Evolutionary conservation across 345 rosid species (phyloP), one percentile per base, ranked within the genome.

Genomic region (Syzygium aqueum): DNA sequence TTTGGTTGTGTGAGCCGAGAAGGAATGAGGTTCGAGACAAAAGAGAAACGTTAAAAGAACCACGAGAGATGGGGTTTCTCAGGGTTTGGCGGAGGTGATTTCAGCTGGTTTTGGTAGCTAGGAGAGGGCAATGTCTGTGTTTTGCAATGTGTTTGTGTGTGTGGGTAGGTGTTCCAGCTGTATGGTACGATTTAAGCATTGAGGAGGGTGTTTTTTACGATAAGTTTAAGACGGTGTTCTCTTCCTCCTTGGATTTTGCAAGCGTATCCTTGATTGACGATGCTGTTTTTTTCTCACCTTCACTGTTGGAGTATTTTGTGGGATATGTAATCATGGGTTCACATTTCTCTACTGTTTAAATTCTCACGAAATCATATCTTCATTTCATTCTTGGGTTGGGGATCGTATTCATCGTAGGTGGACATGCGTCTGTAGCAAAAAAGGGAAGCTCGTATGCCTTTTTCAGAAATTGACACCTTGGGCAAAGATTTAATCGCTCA

Each of bases 101-200:
- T 87, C 52, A 88, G 87, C 85, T 88, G 82, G 85, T 85, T 86
- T 85, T 50, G 87, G 86, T 59, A 27, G 57, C 52, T 86, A 63
- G 84, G 85, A 67, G 85, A 65, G 53, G 59, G 85, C 77, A 84
- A 73, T 87, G 65, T 16, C 78, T 11, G 65, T 59, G 51, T 50
- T 54, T 21, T 85, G 73, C 61, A 77, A 61, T 33, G 23, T 65
- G 78, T 3, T 22, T 30, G 40, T 4, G 78, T 16, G 43, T 37
- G 88, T 73, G 90, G 43, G 88, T 77, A 85, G 89, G 77, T 89
- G 91, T 89, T 90, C 91, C 93, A 91, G 93, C 94, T 89, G 93
- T 88, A 83, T 85, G 40, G 90, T 89, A 91, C 92, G 87, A 83
- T 43, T 46, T 30, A 77, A 63, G 82, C 83, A 88, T 89, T 88